A percentile compares a stretch with the other conserved stretches of the same genome.
Evolutionary conservation across 805 yeast species (phyloP).

Genomic region (Ogataea saltuana): DNA sequence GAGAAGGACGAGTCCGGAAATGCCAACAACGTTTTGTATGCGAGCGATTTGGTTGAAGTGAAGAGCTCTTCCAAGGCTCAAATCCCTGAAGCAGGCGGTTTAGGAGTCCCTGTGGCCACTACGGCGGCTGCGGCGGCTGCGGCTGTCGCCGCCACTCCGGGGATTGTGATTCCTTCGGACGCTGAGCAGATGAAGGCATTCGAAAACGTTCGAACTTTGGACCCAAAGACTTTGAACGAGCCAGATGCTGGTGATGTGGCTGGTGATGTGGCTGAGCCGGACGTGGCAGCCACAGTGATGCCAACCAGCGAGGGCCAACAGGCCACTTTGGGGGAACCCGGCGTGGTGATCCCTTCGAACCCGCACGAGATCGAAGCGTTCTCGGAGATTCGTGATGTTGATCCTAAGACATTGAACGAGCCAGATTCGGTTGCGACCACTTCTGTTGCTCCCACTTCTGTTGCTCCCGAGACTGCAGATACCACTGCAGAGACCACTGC

Average conservation of each 20-base stretch:
- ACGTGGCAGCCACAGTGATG: constrained; percentile 40
- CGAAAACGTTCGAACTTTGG: constrained; percentile 51
- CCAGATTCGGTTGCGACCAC: constrained; percentile 24
- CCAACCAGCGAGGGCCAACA: constrained; percentile 48
- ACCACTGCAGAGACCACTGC: constrained; percentile 39
- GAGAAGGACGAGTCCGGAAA: constrained; percentile 52
- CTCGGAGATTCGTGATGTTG: constrained; percentile 54
- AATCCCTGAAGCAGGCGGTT: constrained; percentile 52
- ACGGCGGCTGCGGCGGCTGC: constrained; percentile 13
- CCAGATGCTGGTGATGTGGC: constrained; percentile 1
- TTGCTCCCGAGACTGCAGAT: constrained; percentile 20
- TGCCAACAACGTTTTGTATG: constrained; percentile 50
- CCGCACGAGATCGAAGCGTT: constrained; percentile 69
- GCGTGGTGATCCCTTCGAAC: constrained; percentile 64
- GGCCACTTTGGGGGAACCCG: constrained; percentile 66
- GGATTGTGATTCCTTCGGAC: constrained; percentile 61
- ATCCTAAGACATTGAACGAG: constrained; percentile 59
- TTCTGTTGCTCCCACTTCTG: constrained; percentile 40
- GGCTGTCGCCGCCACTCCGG: constrained; percentile 44
- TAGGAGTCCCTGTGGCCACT: constrained; percentile 30
- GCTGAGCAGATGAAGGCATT: constrained; percentile 64
- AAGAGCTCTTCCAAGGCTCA: constrained; percentile 32
- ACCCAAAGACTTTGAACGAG: constrained; percentile 40
- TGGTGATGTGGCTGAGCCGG: constrained; percentile 43
- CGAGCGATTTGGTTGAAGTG: constrained; percentile 37